Conservation (phyloP, 139 green algal species). For the Mychonastes homosphaera region DNA sequence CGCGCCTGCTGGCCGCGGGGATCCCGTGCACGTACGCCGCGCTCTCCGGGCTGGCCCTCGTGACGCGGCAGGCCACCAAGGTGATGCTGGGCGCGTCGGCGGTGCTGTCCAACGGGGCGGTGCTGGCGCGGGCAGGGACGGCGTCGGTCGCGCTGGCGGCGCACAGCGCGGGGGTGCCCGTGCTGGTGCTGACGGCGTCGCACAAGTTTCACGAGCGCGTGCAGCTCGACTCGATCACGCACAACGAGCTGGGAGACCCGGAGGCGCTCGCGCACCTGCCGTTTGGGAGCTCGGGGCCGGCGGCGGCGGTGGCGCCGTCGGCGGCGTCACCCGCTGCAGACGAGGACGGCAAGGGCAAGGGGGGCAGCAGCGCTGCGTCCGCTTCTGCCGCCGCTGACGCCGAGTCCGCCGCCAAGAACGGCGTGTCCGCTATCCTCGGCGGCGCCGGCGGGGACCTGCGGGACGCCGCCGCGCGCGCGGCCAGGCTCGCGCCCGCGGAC, state of each 20-base stretch:
- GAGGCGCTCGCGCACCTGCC: conserved; percentile 39
- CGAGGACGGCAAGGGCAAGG: too few relatives aligned
- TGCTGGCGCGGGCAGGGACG: conserved; percentile 71
- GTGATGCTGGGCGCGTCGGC: conserved; percentile 82
- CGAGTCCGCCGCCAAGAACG: background rate
- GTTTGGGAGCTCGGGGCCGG: background rate
- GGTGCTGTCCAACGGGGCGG: conserved; percentile 86
- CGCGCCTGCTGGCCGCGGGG: conserved; percentile 36
- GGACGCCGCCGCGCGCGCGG: too few relatives aligned
- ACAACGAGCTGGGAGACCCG: conserved; percentile 90
- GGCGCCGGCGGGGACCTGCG: too few relatives aligned
- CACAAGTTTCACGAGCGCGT: conserved; percentile 93
- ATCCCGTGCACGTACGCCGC: conserved; percentile 69
- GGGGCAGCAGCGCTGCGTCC: too few relatives aligned
- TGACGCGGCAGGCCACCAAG: conserved; percentile 48
- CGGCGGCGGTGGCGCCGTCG: background rate
- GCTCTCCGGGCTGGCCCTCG: conserved; percentile 65
- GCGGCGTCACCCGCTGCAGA: too few relatives aligned
- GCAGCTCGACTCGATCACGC: conserved; percentile 84
- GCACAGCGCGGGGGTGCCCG: conserved; percentile 57
- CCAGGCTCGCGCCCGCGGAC: too few relatives aligned
- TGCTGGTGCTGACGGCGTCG: conserved; percentile 88
- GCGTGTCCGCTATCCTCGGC: too few relatives aligned
- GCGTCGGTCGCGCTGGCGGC: conserved; percentile 70
- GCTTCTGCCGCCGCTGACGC: background rate